Evolutionary conservation across 2,329 filamentous ascomycete genomes (phyloP).

Genomic region (Diaporthe sp.): DNA sequence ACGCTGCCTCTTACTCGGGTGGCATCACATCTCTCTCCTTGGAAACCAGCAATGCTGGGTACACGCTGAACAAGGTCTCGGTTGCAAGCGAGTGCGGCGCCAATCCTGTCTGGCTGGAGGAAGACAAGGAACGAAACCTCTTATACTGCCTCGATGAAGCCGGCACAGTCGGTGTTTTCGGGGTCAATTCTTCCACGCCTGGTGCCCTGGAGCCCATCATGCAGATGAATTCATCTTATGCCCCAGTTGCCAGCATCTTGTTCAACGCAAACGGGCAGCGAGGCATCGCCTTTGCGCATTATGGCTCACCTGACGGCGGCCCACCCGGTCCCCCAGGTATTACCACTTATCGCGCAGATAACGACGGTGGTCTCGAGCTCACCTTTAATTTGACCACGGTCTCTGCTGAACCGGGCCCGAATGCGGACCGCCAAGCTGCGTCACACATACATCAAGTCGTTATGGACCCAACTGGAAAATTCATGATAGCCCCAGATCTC

Average conservation of each 20-base stretch:
- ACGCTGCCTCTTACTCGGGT: constrained; percentile 4
- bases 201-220: background rate
- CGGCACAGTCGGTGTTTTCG: background rate
- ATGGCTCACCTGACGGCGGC: background rate
- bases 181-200: background rate
- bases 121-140: background rate
- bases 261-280: background rate
- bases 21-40: background rate
- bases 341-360: background rate
- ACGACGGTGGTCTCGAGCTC: background rate
- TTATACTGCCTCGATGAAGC: constrained; percentile 13
- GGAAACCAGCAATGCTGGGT: background rate
- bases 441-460: background rate
- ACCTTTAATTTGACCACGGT: background rate
- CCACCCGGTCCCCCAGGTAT: background rate
- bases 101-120: background rate
- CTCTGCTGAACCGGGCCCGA: background rate
- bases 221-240: background rate
- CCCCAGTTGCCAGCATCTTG: background rate
- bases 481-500: background rate
- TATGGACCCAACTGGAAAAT: background rate
- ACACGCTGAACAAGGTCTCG: background rate
- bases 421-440: background rate
- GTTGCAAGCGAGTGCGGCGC: background rate
- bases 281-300: background rate